These are phyloP conservation scores for Botryobasidium botryosum DNA, from an alignment of 768 basidiomycete species.

Conservation along the genomic window DNA sequence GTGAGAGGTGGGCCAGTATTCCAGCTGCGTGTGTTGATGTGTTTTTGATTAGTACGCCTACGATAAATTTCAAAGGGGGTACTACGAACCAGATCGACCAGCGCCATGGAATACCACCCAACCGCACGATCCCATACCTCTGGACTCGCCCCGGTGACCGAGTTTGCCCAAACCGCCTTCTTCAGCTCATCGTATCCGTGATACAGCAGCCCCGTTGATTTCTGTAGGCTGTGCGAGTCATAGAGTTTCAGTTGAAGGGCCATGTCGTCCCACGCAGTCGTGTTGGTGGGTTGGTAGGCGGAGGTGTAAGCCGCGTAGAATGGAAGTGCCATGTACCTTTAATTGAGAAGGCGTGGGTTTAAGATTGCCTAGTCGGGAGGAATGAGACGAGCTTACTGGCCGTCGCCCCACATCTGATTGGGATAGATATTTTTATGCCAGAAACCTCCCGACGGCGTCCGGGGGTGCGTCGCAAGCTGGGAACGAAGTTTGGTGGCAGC, in stretches of 20 bases:
- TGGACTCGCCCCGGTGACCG: conserved; percentile 30
- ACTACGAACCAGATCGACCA: conserved; percentile 32
- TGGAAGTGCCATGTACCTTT: conserved; percentile 29
- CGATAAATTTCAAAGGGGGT: no score
- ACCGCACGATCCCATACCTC: conserved; percentile 34
- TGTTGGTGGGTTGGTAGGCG: conserved; percentile 22
- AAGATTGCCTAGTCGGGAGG: no score
- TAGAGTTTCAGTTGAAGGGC: conserved; percentile 27
- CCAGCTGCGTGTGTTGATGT: no score
- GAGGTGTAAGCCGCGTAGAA: conserved; percentile 29
- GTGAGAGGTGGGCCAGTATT: conserved; percentile 22
- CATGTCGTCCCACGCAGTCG: conserved; percentile 28
- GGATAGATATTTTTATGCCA: no score
- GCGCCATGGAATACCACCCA: conserved; percentile 33
- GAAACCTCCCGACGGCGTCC: conserved; percentile 29
- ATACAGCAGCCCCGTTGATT: conserved; percentile 26
- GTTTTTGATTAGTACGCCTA: no score
- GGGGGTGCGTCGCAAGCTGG: conserved; percentile 28
- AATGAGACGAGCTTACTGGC: no score
- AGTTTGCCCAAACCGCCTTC: conserved; percentile 26
- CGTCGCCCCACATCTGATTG: no score
- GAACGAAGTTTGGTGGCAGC: conserved; percentile 25
- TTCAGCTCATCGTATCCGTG: conserved; percentile 35
- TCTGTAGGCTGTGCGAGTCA: conserved; percentile 28
- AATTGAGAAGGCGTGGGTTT: no score